Conservation (phyloP, 768 basidiomycete genomes). For the Tricholoma bakamatsutake region DNA sequence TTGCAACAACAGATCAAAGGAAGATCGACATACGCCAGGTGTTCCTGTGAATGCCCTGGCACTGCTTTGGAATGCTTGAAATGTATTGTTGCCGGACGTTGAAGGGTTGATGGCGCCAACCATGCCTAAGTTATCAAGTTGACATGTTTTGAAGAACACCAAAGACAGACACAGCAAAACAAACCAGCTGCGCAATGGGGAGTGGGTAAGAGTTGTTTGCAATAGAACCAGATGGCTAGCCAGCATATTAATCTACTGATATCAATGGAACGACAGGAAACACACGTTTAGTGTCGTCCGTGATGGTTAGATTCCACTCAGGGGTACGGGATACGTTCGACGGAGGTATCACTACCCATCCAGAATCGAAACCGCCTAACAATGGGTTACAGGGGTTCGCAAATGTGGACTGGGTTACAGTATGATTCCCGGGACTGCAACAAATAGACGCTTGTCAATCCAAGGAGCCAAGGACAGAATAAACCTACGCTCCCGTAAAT, state of each 20-base stretch:
- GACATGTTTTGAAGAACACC: neutral
- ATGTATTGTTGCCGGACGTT: slow-evolving; percentile 33
- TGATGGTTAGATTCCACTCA: slow-evolving; percentile 46
- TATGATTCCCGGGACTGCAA: slow-evolving; percentile 45
- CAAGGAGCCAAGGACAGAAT: neutral
- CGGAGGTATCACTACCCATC: slow-evolving; percentile 37
- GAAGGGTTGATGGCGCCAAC: slow-evolving; percentile 51
- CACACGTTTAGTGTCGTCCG: slow-evolving; percentile 40
- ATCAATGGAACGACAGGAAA: slow-evolving; percentile 10
- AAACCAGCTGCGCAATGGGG: slow-evolving; percentile 37
- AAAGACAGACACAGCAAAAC: neutral
- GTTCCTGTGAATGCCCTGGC: slow-evolving; percentile 24
- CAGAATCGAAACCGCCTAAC: slow-evolving; percentile 49
- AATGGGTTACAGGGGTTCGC: slow-evolving; percentile 37
- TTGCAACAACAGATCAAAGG: neutral
- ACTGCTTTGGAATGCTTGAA: slow-evolving; percentile 27
- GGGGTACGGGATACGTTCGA: slow-evolving; percentile 23
- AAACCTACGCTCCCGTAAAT: slow-evolving; percentile 39
- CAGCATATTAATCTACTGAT: slow-evolving; percentile 12
- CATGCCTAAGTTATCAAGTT: slow-evolving; percentile 27
- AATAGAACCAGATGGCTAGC: slow-evolving; percentile 54
- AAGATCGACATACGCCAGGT: slow-evolving; percentile 27
- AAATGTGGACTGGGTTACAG: slow-evolving; percentile 47
- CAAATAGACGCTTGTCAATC: neutral
- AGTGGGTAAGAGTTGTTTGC: slow-evolving; percentile 37